Base-by-base conservation (phyloP, 2,329 filamentous ascomycete genomes). In the Massarina eburnea region DNA sequence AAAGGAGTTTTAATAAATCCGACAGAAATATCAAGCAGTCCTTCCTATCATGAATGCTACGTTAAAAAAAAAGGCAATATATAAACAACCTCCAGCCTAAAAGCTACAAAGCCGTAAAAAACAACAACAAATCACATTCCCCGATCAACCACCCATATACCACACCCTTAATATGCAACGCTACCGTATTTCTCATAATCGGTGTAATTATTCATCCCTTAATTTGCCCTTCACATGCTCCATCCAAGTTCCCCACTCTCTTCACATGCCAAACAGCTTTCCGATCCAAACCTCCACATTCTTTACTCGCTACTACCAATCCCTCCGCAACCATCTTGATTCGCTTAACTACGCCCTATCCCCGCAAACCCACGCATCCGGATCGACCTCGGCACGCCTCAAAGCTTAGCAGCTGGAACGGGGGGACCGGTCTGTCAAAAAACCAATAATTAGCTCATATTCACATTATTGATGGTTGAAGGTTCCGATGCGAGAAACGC, bases 321-420 rank as follows among this genome's bases (percentile, higher is more conserved):
- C 15, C 5, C 30, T n/a, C 15, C 30, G 12, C 30, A 17, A n/a
- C 26, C 26, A 29, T 33, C 30, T 33, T 33, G 5, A 35, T 19
- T 35, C 8, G 7, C n/a, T 22, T 5, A 18, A 6, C 12, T 21
- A 8, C 10, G 5, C 5, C 17, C 4, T 14, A 7, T 8, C 27
- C 6, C 12, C 27, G 4, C 17, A 37, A 37, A 22, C 36, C 22
- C 21, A 15, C 36, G 14, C 9, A 4, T 27, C 19, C 10, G 36
- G 22, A 26, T 27, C 36, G 36, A 39, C 21, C 39, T 42, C 39
- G 39, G 29, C 26, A 35, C 39, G 53, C 45, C 27, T 54, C 37
- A 58, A 24, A 58, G 48, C 51, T 58, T 58, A 38, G 53, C 42
- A n/a, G 55, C 55, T 26, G 55, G 44, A 17, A 48, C 41, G 14